Conservation (phyloP, 495 filamentous ascomycete species). For the Penicillium samsonianum region DNA sequence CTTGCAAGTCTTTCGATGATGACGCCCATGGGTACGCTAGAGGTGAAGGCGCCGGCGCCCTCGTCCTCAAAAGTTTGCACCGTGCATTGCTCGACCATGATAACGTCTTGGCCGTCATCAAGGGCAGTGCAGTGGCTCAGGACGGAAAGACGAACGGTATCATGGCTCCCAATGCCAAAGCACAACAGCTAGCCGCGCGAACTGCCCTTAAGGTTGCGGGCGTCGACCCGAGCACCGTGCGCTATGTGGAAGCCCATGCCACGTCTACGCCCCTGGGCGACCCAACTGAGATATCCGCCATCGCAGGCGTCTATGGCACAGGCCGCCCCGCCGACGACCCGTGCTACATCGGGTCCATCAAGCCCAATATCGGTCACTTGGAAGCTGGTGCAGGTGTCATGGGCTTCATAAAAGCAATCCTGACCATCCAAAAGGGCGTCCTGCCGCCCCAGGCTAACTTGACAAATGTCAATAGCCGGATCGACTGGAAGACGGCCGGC, state of each 20-base stretch:
- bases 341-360: constrained; percentile 42
- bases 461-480: constrained; percentile 9
- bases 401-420: constrained; percentile 55
- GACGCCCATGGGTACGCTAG: too few species aligned
- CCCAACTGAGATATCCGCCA: constrained; percentile 39
- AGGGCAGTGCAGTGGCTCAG: constrained; percentile 9
- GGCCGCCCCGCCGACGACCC: constrained; percentile 16
- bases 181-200: constrained; percentile 30
- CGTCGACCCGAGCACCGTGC: constrained; percentile 28
- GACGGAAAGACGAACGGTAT: constrained; percentile 42
- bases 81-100: too few species aligned
- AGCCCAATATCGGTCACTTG: constrained; percentile 53
- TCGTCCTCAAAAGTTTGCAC: too few species aligned
- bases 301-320: constrained; percentile 26
- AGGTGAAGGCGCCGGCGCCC: too few species aligned
- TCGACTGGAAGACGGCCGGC: constrained; percentile 21
- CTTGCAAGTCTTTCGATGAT: too few species aligned
- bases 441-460: constrained; percentile 56
- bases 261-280: constrained; percentile 48
- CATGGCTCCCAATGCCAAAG: constrained; percentile 35
- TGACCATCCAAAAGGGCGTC: constrained; percentile 48
- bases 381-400: constrained; percentile 57
- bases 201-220: constrained; percentile 32
- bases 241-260: constrained; percentile 49
- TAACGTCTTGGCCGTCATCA: too few species aligned